phyloP scores from a whole-genome alignment of 257 asterid species.

The Fraxinus pennsylvanica region DNA sequence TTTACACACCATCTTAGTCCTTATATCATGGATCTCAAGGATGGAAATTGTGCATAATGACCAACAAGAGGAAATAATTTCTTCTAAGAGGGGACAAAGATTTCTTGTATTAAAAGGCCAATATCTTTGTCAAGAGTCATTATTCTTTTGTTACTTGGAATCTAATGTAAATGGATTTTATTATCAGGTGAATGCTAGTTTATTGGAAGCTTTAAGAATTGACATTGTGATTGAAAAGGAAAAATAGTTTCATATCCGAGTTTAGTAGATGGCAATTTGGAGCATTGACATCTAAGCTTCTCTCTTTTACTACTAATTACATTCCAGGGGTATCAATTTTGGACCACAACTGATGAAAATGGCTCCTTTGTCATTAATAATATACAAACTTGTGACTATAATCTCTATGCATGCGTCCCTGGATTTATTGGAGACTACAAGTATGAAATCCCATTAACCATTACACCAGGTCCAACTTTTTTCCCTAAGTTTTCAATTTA shows the following conservation, averaged over 20 bases:
- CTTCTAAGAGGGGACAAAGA: background rate
- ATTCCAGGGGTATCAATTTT: slow-evolving; percentile 73
- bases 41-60: background rate
- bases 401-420: slow-evolving; percentile 64
- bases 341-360: slow-evolving; percentile 51
- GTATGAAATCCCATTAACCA: slow-evolving; percentile 35
- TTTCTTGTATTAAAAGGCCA: no score
- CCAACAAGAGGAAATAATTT: background rate
- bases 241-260: background rate
- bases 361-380: slow-evolving; percentile 51
- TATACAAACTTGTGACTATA: slow-evolving; percentile 61
- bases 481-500: slow-evolving; percentile 15
- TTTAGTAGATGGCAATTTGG: background rate
- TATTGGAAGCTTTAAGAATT: background rate
- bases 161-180: background rate
- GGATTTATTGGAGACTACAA: slow-evolving; percentile 69
- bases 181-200: background rate
- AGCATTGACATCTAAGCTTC: background rate
- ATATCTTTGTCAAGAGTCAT: background rate
- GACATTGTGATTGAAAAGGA: background rate
- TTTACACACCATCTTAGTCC: background rate
- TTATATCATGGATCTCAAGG: background rate
- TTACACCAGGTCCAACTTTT: slow-evolving; percentile 47
- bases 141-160: background rate
- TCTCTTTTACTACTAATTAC: slow-evolving; percentile 4